These are phyloP conservation scores for Pichia sp. DNA, from an alignment of 1,139 yeast species.

Conservation along the genomic window DNA sequence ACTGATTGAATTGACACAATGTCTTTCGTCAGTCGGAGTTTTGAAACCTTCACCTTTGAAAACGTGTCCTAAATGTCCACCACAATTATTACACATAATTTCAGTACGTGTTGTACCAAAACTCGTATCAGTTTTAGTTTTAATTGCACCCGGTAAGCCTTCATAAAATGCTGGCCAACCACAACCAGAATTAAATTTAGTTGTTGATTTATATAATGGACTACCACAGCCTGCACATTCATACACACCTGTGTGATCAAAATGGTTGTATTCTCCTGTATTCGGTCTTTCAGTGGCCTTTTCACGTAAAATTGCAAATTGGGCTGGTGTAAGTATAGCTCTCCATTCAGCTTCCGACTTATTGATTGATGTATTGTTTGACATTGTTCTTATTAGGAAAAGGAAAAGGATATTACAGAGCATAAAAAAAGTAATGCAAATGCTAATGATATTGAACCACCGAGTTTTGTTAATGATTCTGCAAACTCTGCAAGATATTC, in stretches of 20 bases:
- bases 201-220: conserved; percentile 70
- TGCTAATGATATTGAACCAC: conserved; percentile 5
- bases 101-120: conserved; percentile 81
- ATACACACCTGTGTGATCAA: conserved; percentile 53
- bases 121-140: conserved; percentile 50
- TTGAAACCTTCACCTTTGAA: conserved; percentile 91
- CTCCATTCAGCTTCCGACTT: conserved; percentile 62
- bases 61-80: conserved; percentile 92
- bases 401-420: not conserved
- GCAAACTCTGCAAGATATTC: conserved; percentile 9
- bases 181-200: conserved; percentile 86
- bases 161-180: conserved; percentile 98
- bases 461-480: conserved; percentile 6
- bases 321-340: conserved; percentile 69
- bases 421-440: not conserved
- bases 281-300: conserved; percentile 82
- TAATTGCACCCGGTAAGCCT: conserved; percentile 76
- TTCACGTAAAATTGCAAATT: conserved; percentile 70
- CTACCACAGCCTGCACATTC: conserved; percentile 78
- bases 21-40: conserved; percentile 88
- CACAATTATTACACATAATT: conserved; percentile 83
- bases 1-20: conserved; percentile 86
- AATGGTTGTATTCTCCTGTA: conserved; percentile 61
- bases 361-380: not conserved
- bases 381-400: not conserved